These are phyloP conservation scores for Globisporangium viniferum DNA, from an alignment of 352 stramenopile genomes.

Conservation along the genomic window DNA sequence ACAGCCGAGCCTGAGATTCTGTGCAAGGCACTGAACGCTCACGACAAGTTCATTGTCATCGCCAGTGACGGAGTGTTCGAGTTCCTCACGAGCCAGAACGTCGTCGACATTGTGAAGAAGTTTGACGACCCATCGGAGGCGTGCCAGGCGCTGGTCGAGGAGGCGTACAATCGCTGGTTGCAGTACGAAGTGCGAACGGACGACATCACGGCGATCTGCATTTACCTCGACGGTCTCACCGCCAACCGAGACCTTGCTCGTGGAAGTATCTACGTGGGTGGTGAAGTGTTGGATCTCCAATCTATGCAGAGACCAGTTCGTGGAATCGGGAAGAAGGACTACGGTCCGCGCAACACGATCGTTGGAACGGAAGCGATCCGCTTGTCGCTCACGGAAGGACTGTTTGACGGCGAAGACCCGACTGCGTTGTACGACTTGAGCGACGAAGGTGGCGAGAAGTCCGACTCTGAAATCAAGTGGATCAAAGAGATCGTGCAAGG, in stretches of 20 bases:
- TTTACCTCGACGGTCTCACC: conserved; percentile 77
- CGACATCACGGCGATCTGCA: conserved; percentile 92
- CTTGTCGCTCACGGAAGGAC: conserved; percentile 62
- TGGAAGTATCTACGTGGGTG: conserved; percentile 81
- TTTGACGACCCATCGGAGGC: conserved; percentile 87
- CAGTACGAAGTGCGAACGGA: conserved; percentile 93
- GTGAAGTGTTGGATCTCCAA: conserved; percentile 77
- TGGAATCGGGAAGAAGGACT: conserved; percentile 55
- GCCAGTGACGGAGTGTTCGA: conserved; percentile 95
- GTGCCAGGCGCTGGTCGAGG: conserved; percentile 86
- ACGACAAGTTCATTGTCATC: conserved; percentile 92
- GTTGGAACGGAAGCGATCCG: conserved; percentile 83
- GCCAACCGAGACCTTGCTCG: conserved; percentile 50
- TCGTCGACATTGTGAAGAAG: conserved; percentile 89
- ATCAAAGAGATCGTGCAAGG: conserved; percentile 88
- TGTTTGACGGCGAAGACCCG: conserved; percentile 25
- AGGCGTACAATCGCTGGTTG: conserved; percentile 93
- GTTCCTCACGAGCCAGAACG: conserved; percentile 93
- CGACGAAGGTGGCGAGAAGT: conserved; percentile 50
- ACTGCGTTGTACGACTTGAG: conserved; percentile 32
- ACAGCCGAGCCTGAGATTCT: conserved; percentile 91
- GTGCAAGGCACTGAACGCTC: conserved; percentile 80
- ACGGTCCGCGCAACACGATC: conserved; percentile 73
- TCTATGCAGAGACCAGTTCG: conserved; percentile 84
- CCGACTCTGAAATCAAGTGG: conserved; percentile 71